Conservation (phyloP, 495 filamentous ascomycete genomes). For the Penicillium odoratum region DNA sequence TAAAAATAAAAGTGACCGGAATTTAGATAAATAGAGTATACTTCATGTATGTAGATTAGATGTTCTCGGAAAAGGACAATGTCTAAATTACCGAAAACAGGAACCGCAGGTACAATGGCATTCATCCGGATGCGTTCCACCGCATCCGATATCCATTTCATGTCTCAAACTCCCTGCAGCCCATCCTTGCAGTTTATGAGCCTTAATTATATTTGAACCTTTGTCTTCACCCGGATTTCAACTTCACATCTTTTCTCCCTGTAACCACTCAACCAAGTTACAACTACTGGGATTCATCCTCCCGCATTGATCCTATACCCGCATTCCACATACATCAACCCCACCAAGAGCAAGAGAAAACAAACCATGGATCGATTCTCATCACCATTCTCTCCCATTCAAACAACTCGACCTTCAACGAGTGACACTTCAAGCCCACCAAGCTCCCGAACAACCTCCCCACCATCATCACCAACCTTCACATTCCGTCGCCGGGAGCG, state of each 20-base stretch:
- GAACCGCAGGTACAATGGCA: constrained; percentile 17
- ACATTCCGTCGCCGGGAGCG: constrained; percentile 2
- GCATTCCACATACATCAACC: constrained; percentile 11
- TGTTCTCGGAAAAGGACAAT: constrained; percentile 6
- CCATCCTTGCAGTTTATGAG: constrained; percentile 24
- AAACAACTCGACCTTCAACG: constrained; percentile 6
- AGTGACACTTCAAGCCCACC: constrained; percentile 23
- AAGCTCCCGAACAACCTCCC: constrained; percentile 25
- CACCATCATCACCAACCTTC: constrained; percentile 25
- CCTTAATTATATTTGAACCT: not conserved
- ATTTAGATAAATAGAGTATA: too few relatives aligned
- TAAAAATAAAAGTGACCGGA: not conserved
- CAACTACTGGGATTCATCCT: not conserved
- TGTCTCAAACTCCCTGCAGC: constrained; percentile 30
- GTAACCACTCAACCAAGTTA: too few relatives aligned
- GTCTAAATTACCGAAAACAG: constrained; percentile 13
- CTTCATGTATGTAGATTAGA: not conserved
- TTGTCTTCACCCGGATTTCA: not conserved
- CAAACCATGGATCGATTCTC: constrained; percentile 20
- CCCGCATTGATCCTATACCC: not conserved
- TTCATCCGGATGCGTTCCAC: constrained; percentile 23
- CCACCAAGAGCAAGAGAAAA: constrained; percentile 2
- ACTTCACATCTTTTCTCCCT: not conserved
- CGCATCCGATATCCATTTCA: constrained; percentile 16
- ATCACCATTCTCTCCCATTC: constrained; percentile 22